Evolutionary conservation across 2,329 filamentous ascomycete genomes (phyloP), one percentile per base, ranked within the genome.

Genomic region (Knoxdaviesia capensis): DNA sequence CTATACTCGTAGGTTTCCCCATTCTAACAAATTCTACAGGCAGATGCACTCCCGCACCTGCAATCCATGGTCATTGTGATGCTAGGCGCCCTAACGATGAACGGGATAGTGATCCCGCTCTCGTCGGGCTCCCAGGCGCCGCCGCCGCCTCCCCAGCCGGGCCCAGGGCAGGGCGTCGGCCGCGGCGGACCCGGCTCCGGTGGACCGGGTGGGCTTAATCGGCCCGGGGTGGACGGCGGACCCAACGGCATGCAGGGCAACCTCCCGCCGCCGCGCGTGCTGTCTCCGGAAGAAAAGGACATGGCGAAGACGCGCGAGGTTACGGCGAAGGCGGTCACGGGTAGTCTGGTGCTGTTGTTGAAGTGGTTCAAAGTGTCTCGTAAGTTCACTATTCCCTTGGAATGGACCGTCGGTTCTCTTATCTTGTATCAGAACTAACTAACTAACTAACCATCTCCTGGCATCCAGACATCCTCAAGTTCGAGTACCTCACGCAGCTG

Each of bases 341-440:
- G 82, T 1, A 80, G 86, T 43, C 62, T 98, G 31, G 63, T 98
- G 31, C 64, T 94, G n/a, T 60, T 96, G 38, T 56, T 96, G 46
- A 98, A 96, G 59, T 98, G 90, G 90, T 80, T 96, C 52, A 92
- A 94, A 56, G 66, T 93, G 42, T 94, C 86, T 44, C 90, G 85
- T 92, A 65, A 65, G 83, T 65, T 33, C 31, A 10, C n/a, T 29
- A 20, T 20, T 20, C 2, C 20, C 20, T 20, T 20, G 20, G 20
- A 20, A 20, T 20, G 20, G 20, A 20, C 20, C 20, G 20, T 3
- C 20, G 7, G 4, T 36, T 38, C 28, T 6, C 7, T 38, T 31
- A 35, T 39, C 38, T 9, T 34, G 32, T 20, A 6, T 11, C 11
- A n/a, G 33, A 38, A 37, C 48, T 56, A 39, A 54, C 41, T 43